These are phyloP conservation scores for Stagonosporopsis cucurbitacearum DNA, from an alignment of 2,329 filamentous ascomycete species.

Conservation along the genomic window DNA sequence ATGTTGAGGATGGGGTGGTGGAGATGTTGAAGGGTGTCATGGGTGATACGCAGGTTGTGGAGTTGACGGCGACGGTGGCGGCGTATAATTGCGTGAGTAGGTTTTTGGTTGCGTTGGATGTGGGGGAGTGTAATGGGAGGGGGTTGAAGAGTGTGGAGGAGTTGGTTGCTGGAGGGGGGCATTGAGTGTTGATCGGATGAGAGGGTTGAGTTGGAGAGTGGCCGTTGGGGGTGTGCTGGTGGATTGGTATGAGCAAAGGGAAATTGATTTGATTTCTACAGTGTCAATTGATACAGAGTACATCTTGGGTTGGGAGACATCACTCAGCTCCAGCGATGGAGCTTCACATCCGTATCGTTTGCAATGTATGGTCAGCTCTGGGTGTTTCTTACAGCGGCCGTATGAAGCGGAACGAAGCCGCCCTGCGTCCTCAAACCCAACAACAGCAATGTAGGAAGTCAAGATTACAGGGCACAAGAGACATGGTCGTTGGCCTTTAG, in stretches of 20 bases:
- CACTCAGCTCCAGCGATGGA: no score
- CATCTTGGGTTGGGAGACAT: no score
- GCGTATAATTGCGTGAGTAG: conserved; percentile 85
- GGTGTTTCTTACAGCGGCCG: no score
- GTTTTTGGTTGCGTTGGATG: conserved; percentile 82
- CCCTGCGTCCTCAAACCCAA: no score
- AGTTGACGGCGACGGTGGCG: conserved; percentile 79
- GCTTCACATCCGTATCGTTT: no score
- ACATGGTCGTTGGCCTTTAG: no score
- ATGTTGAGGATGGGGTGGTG: conserved; percentile 73
- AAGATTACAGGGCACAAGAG: no score
- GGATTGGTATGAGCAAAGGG: background rate
- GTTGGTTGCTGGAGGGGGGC: conserved; percentile 16
- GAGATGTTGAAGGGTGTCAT: conserved; percentile 66
- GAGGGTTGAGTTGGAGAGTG: background rate
- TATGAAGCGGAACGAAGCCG: no score
- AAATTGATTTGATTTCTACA: no score
- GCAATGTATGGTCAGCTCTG: no score
- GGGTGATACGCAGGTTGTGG: conserved; percentile 74
- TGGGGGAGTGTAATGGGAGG: conserved; percentile 52
- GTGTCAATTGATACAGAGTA: no score
- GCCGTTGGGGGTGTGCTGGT: background rate
- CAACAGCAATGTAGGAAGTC: no score
- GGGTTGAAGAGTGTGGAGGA: conserved; percentile 43
- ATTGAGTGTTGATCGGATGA: background rate